phyloP scores from a whole-genome alignment of 441 rosid genomes.

The Euphorbia schlechtendalii region DNA sequence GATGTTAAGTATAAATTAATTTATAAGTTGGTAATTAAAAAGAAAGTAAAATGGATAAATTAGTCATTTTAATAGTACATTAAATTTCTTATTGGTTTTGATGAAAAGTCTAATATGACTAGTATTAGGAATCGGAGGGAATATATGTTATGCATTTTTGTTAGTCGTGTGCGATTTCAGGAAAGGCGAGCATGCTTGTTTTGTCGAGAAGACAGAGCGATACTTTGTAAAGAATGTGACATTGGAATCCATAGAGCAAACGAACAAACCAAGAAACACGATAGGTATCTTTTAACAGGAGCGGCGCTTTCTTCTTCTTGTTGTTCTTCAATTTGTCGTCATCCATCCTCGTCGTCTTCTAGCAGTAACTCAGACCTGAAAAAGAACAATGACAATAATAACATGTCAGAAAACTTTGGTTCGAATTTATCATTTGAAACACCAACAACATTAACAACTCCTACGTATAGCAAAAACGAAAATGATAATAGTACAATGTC shows the following conservation, averaged over 20 bases:
- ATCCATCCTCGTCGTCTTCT: conserved; percentile 36
- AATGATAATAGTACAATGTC: conserved; percentile 28
- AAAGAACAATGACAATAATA: conserved; percentile 11
- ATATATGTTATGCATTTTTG: too few relatives aligned
- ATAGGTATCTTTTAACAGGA: conserved; percentile 79
- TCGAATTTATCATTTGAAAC: conserved; percentile 25
- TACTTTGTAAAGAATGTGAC: conserved; percentile 90
- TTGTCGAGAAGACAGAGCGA: conserved; percentile 86
- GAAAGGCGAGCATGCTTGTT: conserved; percentile 70
- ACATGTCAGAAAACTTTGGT: too few relatives aligned
- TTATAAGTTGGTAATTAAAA: too few relatives aligned
- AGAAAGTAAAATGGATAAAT: too few relatives aligned
- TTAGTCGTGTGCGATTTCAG: conserved; percentile 24
- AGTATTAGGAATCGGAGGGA: too few relatives aligned
- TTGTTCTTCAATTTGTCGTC: conserved; percentile 30
- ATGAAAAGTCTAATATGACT: too few relatives aligned
- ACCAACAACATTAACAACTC: conserved; percentile 17
- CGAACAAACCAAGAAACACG: conserved; percentile 69
- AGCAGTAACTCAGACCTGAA: conserved; percentile 2
- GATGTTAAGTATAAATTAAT: too few relatives aligned
- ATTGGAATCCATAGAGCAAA: conserved; percentile 60
- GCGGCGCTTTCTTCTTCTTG: conserved; percentile 52
- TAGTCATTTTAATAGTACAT: too few relatives aligned
- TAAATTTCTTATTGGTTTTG: too few relatives aligned
- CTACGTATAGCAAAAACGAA: background rate